Percentiles rank a stretch among this genome's conserved stretches.
phyloP scores from a whole-genome alignment of 31 red algal genomes.

The Endocladia muricata region DNA sequence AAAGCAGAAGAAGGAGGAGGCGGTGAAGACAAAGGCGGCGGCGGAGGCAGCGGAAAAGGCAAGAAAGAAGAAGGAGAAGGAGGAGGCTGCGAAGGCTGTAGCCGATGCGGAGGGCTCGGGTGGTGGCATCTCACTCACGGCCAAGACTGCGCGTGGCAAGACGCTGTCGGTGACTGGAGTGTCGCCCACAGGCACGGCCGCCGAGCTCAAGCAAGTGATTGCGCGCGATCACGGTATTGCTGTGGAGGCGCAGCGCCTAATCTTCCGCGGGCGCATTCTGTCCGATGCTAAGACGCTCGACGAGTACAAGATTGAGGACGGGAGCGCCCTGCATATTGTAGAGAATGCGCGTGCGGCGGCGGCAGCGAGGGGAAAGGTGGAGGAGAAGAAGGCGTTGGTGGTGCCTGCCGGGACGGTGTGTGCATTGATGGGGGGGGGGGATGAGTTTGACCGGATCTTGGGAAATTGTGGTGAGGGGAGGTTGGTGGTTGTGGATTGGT shows the following conservation, averaged over 20 bases:
- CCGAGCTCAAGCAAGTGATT: constrained; percentile 33
- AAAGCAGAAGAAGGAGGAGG: constrained; percentile 32
- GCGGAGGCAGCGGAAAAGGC: constrained; percentile 11
- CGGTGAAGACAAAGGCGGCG: constrained; percentile 3
- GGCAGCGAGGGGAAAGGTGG: not conserved
- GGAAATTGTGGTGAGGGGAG: constrained; percentile 26
- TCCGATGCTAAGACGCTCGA: constrained; percentile 40
- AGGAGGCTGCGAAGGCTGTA: not conserved
- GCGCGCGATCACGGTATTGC: constrained; percentile 33
- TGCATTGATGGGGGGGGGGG: constrained; percentile 20
- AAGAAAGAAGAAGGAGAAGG: not conserved
- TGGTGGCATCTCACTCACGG: constrained; percentile 27
- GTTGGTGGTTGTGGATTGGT: constrained; percentile 88
- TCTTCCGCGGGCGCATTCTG: constrained; percentile 50
- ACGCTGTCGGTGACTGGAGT: constrained; percentile 12
- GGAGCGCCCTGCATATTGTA: constrained; percentile 44
- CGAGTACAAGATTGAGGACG: constrained; percentile 30
- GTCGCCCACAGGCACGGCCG: not conserved
- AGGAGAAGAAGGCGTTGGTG: constrained; percentile 9
- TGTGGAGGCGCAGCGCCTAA: constrained; percentile 37
- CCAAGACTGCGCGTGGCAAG: constrained; percentile 52
- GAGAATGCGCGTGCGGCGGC: constrained; percentile 28
- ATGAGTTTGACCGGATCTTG: constrained; percentile 32
- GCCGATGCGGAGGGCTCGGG: not conserved
- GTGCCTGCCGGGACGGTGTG: constrained; percentile 58